Percentiles rank a stretch among this genome's conserved stretches.
Conservation (phyloP, 2,329 filamentous ascomycete species). For the Nemania abortiva region DNA sequence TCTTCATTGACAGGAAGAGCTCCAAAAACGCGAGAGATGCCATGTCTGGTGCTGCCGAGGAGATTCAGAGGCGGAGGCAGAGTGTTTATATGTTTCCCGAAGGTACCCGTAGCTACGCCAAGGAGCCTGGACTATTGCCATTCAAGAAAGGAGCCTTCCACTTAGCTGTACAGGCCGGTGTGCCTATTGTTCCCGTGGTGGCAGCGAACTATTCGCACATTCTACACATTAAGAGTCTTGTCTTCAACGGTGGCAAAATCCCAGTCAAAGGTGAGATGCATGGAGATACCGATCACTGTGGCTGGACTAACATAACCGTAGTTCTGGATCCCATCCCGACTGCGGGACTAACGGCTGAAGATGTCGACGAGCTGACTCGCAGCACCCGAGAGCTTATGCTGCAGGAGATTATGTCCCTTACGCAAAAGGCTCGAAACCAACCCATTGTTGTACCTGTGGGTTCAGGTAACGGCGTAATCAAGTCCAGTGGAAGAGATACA, state of each 20-base stretch:
- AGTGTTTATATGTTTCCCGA: conserved; percentile 91
- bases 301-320: conserved; percentile 50
- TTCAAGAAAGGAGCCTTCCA: conserved; percentile 99
- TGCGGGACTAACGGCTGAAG: conserved; percentile 75
- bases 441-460: conserved; percentile 48
- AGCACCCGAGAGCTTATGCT: conserved; percentile 82
- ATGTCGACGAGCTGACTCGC: conserved; percentile 80
- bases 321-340: conserved; percentile 87
- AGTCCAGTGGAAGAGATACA: conserved; percentile 51
- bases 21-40: conserved; percentile 83
- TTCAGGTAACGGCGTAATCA: conserved; percentile 49
- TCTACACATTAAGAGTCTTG: conserved; percentile 71
- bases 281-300: not conserved
- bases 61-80: conserved; percentile 79
- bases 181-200: conserved; percentile 89
- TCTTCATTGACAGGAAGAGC: conserved; percentile 96
- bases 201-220: conserved; percentile 83
- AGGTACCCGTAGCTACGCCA: conserved; percentile 90
- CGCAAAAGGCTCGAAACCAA: conserved; percentile 62
- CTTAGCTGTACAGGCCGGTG: conserved; percentile 91
- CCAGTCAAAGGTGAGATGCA: conserved; percentile 76
- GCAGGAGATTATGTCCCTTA: conserved; percentile 68
- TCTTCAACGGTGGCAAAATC: conserved; percentile 77
- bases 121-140: conserved; percentile 84
- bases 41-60: conserved; percentile 83